phyloP scores from a whole-genome alignment of 768 basidiomycete genomes.

The Phaeotremella fagi region DNA sequence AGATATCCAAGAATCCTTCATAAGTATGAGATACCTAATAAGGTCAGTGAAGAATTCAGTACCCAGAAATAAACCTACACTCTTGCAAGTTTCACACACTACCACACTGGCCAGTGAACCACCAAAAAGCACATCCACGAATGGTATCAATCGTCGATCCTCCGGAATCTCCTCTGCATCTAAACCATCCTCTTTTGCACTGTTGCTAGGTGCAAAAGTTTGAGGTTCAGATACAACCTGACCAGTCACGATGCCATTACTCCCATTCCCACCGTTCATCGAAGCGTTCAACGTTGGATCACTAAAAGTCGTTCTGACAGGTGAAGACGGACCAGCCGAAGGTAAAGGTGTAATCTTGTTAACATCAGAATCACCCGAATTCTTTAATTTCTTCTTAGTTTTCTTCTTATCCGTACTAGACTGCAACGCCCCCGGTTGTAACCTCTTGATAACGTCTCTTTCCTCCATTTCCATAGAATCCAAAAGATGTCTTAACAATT shows the following conservation, averaged over 20 bases:
- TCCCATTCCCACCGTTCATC: neutral
- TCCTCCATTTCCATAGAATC: conserved; percentile 96
- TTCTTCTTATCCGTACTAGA: neutral
- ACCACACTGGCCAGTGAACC: conserved; percentile 85
- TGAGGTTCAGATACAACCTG: conserved; percentile 6
- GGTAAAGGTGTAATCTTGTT: conserved; percentile 18
- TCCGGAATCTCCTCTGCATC: conserved; percentile 36
- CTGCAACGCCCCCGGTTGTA: conserved; percentile 30
- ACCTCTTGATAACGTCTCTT: conserved; percentile 57
- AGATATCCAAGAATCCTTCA: conserved; percentile 92
- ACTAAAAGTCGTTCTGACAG: conserved; percentile 8
- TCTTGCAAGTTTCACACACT: conserved; percentile 89
- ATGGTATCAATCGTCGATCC: conserved; percentile 60
- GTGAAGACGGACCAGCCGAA: conserved; percentile 21
- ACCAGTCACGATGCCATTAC: neutral
- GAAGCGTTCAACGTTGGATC: conserved; percentile 7
- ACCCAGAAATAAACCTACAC: conserved; percentile 52
- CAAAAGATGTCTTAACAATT: conserved; percentile 79
- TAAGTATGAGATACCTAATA: conserved; percentile 67
- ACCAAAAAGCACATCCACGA: conserved; percentile 85
- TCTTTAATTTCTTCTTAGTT: conserved; percentile 3
- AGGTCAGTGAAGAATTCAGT: neutral
- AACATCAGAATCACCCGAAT: conserved; percentile 16
- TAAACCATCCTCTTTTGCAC: neutral
- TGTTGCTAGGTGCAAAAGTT: neutral